Evolutionary conservation across 306 rosid species (phyloP), one percentile per base, ranked within the genome.

Genomic region (Pachyrhizus erosus): DNA sequence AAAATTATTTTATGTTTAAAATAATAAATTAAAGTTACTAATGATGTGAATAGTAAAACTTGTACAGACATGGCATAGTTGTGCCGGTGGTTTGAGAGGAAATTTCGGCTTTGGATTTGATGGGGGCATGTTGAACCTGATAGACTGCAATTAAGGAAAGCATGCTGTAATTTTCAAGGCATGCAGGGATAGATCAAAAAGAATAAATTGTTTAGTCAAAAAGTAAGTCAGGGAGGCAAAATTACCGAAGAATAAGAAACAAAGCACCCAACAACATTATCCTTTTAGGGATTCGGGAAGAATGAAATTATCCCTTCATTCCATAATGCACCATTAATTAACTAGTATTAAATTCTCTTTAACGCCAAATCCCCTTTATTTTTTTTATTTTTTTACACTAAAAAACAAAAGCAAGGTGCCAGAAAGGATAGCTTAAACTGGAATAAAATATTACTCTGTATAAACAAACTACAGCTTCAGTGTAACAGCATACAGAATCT

Each of bases 401-500:
- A 66, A 86, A 78, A 33, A 57, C 2, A 11, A 31, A 7, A 15
- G 21, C 42, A 68, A 76, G 13, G 62, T 1, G 72, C 42, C 57
- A 67, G 40, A 55, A 77, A 31, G n/a, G 37, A 55, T 29, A 39
- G 65, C 34, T 61, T 27, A 66, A 67, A 23, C 17, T n/a, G 33
- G 8, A 74, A 54, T 62, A 31, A 62, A 31, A 65, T 64, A 64
- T 29, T 31, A 4, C n/a, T n/a, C n/a, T n/a, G n/a, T 37, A 27
- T 62, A 31, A 62, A 61, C 3, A 60, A 60, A 58, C 65, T 5
- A 29, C 43, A n/a, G n/a, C n/a, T n/a, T n/a, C n/a, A n/a, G n/a
- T n/a, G n/a, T n/a, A n/a, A n/a, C n/a, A n/a, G n/a, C n/a, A 60
- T 3, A 52, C 33, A 81, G 75, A 83, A 87, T 87, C 74, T 76